phyloP scores from a whole-genome alignment of 805 yeast species.

The Yamadazyma kitorensis region DNA sequence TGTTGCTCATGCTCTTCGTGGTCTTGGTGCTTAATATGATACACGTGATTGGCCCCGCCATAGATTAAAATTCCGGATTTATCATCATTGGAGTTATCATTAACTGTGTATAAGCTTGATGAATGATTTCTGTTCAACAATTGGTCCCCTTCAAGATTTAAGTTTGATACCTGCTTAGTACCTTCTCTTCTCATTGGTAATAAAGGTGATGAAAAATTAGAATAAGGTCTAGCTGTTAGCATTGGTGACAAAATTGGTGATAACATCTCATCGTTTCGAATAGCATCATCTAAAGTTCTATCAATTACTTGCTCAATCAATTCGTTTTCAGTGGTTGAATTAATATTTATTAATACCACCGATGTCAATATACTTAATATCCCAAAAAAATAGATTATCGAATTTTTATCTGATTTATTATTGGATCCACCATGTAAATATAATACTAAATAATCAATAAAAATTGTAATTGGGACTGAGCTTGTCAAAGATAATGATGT shows the following conservation, averaged over 20 bases:
- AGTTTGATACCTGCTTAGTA: conserved; percentile 4
- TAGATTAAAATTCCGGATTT: conserved; percentile 6
- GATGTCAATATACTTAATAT: conserved; percentile 46
- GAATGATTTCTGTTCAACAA: conserved; percentile 13
- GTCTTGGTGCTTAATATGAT: conserved; percentile 11
- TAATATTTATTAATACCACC: conserved; percentile 45
- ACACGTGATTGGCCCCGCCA: conserved; percentile 15
- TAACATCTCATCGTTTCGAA: conserved; percentile 42
- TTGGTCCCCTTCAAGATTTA: conserved; percentile 13
- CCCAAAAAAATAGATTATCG: conserved; percentile 40
- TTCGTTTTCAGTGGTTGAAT: conserved; percentile 42
- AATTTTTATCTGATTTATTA: conserved; percentile 4
- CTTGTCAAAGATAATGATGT: conserved; percentile 51
- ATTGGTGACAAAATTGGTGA: conserved; percentile 49
- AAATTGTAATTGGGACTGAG: conserved; percentile 51
- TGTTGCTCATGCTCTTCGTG: no score
- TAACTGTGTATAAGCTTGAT: conserved; percentile 10
- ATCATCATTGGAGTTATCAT: conserved; percentile 1
- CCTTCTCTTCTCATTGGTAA: conserved; percentile 7
- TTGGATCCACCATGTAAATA: conserved; percentile 17
- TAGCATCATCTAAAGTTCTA: conserved; percentile 47
- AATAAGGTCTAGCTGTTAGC: conserved; percentile 15
- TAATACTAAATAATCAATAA: conserved; percentile 43
- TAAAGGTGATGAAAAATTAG: conserved; percentile 12
- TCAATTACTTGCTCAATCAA: conserved; percentile 46